Evolutionary conservation across 768 basidiomycete species (phyloP), one percentile per base, ranked within the genome.

Genomic region (Lactifluus piperatus): DNA sequence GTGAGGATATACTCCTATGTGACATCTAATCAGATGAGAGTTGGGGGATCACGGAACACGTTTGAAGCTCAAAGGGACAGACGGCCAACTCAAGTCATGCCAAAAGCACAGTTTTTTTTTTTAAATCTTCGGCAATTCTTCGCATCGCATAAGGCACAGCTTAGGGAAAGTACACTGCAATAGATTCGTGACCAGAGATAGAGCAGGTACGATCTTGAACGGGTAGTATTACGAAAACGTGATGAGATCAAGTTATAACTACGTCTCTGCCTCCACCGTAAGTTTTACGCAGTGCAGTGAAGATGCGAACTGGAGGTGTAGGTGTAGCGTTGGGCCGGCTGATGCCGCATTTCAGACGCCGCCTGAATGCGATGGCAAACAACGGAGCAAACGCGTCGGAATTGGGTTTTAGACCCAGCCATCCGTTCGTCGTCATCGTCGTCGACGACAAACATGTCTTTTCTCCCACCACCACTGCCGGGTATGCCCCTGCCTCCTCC

Each of bases 381-480:
- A 26, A 48, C 58, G 48, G 14, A 27, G 20, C n/a, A 13, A 48
- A 16, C 59, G 59, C 53, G 58, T 60, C 54, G 26, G 4, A 3
- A 30, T n/a, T n/a, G n/a, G n/a, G n/a, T 45, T 60, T 50, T 44
- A 8, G 41, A 34, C 2, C 30, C 26, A 54, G 32, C 56, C 14
- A 4, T 22, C 18, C 27, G 44, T 49, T 57, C 39, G 47, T 62
- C 54, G 55, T 13, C 45, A 44, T 34, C 34, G 54, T 34, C 53
- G 26, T 56, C 56, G 53, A 64, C 61, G 58, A 55, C 64, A 57
- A 22, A 29, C 56, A 62, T 63, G 65, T 55, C 60, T 60, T 64
- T 52, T 47, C 26, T 56, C 30, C 71, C 75, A 5, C 74, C 69
- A 10, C 75, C 72, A 10, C 73, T 72, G 11, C 73, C 72, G 10